Evolutionary conservation across 1,284 basidiomycete species (phyloP), one percentile per base, ranked within the genome.

Genomic region (Ceratobasidium sp.): DNA sequence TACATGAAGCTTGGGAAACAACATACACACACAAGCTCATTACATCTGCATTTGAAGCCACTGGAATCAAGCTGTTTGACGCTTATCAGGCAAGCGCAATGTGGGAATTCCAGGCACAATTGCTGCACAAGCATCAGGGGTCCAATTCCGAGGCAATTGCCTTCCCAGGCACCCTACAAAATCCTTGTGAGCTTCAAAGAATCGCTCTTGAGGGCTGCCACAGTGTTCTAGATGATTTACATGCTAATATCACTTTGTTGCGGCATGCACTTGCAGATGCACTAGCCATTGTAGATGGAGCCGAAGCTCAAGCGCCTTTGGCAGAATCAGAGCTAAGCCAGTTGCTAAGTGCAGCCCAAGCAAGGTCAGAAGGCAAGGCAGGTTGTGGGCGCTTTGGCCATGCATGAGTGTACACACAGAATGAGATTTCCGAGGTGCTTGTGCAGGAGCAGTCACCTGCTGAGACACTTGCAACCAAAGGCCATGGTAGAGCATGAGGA

Each of bases 61-160:
- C 55, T 27, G 55, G 55, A 40, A 56, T 56, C 38, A 25, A 56
- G 20, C 55, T 40, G 15, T 56, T 56, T 25, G 29, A 56, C 22
- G 35, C 55, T 13, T 56, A 42, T 25, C 35, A 40, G 32, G 43
- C 55, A 13, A 8, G 35, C 3, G 38, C 31, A 12, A 56, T 56
- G 55, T 42, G 29, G 35, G 35, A 20, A 27, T 27, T 35, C 20
- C 35, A 56, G 20, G 17, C 22, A 40, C 4, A 15, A 22, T 12
- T 40, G 25, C n/a, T n/a, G n/a, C n/a, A n/a, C n/a, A 27, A 4
- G 2, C 5, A 35, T 12, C 53, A 55, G 25, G 38, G 27, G 15
- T 4, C 55, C 15, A 10, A 15, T 15, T 20, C 55, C 10, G 20
- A 27, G 13, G 15, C 34, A 6, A 6, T 29, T 27, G 17, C 52